Evolutionary conservation across 768 basidiomycete species (phyloP).

Genomic region (Phlegmacium glaucopus): DNA sequence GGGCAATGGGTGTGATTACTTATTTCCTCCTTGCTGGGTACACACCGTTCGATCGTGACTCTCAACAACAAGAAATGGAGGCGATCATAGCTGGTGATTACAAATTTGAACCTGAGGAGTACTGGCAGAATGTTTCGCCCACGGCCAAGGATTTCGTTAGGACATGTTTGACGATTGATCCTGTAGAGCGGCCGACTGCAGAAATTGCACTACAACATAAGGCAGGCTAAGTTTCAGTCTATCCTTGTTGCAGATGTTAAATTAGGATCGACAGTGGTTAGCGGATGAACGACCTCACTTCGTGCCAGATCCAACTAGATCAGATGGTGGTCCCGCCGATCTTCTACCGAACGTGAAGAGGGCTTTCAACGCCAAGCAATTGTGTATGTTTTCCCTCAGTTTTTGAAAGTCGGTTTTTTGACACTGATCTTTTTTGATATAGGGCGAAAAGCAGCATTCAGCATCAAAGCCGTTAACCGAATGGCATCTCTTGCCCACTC

Average conservation of each 20-base stretch:
- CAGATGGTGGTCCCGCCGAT: constrained; percentile 63
- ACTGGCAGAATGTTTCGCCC: constrained; percentile 82
- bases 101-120: constrained; percentile 76
- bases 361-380: constrained; percentile 83
- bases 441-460: constrained; percentile 88
- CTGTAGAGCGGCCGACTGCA: constrained; percentile 75
- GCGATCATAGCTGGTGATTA: constrained; percentile 94
- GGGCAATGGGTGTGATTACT: constrained; percentile 98
- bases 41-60: constrained; percentile 96
- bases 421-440: constrained; percentile 4
- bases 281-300: constrained; percentile 66
- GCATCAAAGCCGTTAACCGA: constrained; percentile 82
- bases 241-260: neutral
- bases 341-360: constrained; percentile 87
- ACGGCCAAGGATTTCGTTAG: constrained; percentile 82
- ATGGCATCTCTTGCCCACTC: constrained; percentile 59
- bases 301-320: constrained; percentile 56
- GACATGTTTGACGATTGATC: constrained; percentile 84
- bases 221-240: constrained; percentile 23
- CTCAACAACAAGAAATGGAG: constrained; percentile 86
- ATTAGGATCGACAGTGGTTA: constrained; percentile 56
- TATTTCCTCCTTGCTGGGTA: constrained; percentile 92
- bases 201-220: constrained; percentile 67
- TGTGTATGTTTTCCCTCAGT: constrained; percentile 52
- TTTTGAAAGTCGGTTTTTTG: constrained; percentile 1